Evolutionary conservation across 2,329 filamentous ascomycete genomes (phyloP).

Genomic region (Curvularia eragrostidis): DNA sequence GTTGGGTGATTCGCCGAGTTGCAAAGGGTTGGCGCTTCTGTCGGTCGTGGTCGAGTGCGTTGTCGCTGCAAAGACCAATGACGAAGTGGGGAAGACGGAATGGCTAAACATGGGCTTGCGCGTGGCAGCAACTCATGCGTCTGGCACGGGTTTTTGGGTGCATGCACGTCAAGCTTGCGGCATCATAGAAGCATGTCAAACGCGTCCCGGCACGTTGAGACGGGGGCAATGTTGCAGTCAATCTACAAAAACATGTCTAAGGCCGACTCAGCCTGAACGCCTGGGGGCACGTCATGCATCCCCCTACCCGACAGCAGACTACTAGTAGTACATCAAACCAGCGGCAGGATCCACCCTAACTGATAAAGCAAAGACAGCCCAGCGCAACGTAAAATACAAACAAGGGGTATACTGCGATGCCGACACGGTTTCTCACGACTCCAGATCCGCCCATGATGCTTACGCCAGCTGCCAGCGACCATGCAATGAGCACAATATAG

Average conservation of each 20-base stretch:
- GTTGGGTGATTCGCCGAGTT: conserved; percentile 30
- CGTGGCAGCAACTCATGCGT: conserved; percentile 17
- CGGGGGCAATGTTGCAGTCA: background rate
- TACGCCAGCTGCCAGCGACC: conserved; percentile 93
- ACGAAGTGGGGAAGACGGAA: conserved; percentile 34
- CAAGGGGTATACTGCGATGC: conserved; percentile 90
- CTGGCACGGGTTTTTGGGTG: conserved; percentile 11
- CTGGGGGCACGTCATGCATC: conserved; percentile 11
- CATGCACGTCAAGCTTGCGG: conserved; percentile 11
- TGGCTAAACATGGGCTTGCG: conserved; percentile 28
- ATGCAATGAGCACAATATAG: conserved; percentile 84
- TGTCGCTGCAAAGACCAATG: conserved; percentile 39
- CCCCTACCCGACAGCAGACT: background rate
- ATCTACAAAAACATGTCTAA: conserved; percentile 1
- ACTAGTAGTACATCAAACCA: conserved; percentile 15
- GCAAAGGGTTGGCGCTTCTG: conserved; percentile 36
- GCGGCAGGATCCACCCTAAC: conserved; percentile 58
- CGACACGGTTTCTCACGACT: conserved; percentile 92
- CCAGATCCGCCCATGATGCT: conserved; percentile 96
- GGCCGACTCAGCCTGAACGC: conserved; percentile 10
- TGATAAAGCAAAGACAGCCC: conserved; percentile 96
- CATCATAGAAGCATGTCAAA: background rate
- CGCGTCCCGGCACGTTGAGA: background rate
- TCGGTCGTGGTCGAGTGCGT: conserved; percentile 31
- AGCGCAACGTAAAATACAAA: conserved; percentile 94